These are phyloP conservation scores for Paramecium tetraurelia DNA, from an alignment of 73 alveolate genomes.

Conservation along the genomic window DNA sequence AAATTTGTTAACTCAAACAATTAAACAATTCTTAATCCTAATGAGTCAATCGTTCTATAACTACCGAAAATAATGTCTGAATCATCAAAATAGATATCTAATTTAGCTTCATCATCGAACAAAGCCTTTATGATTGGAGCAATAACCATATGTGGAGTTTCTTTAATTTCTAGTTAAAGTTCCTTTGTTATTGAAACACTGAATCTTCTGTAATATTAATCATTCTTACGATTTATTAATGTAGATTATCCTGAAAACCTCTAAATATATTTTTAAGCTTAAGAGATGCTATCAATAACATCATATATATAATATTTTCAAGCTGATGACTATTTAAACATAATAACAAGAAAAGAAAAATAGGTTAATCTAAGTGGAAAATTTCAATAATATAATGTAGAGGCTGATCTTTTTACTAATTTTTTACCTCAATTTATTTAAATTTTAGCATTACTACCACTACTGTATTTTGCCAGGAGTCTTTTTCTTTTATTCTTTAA, in stretches of 20 bases:
- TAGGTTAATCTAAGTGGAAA: neutral
- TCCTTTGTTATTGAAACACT: neutral
- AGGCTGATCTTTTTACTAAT: neutral
- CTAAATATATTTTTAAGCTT: neutral
- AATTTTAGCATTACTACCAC: neutral
- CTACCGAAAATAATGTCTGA: neutral
- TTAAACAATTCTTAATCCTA: neutral
- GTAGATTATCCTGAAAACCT: neutral
- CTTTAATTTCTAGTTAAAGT: neutral
- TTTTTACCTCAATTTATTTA: neutral
- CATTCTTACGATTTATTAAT: neutral
- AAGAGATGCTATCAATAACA: neutral
- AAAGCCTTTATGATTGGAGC: neutral
- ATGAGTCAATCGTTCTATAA: neutral
- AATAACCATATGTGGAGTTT: neutral
- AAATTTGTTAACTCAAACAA: neutral
- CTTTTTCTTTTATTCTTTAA: neutral
- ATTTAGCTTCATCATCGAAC: neutral
- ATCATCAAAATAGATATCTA: neutral
- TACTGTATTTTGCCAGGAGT: neutral
- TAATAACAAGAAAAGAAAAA: neutral
- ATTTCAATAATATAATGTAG: neutral
- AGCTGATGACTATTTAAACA: neutral
- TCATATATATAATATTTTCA: neutral
- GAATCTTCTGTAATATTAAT: neutral